A percentile compares a stretch with the other conserved stretches of the same genome.
Conservation (phyloP, 148 eudicot species). For the Rhododendron griersonianum region DNA sequence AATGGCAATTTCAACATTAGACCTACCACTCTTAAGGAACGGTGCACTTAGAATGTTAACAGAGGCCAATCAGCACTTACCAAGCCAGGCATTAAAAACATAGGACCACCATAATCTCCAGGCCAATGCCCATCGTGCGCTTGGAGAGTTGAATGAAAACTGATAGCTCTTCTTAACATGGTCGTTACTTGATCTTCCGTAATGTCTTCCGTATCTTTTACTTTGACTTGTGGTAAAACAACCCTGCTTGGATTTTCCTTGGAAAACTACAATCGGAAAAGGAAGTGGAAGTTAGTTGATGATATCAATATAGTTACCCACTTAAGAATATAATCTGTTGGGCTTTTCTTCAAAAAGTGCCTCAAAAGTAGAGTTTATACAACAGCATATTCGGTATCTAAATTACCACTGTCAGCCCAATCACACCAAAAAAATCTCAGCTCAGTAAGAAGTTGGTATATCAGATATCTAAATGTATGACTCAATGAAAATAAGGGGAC, state of each 20-base stretch:
- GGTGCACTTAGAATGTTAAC: not conserved
- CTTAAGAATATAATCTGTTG: not conserved
- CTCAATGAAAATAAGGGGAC: not conserved
- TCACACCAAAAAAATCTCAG: not conserved
- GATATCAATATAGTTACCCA: not conserved
- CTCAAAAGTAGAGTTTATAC: not conserved
- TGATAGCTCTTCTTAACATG: conserved; percentile 72
- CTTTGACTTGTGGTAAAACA: conserved; percentile 66
- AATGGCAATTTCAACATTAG: not conserved
- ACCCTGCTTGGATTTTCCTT: conserved; percentile 47
- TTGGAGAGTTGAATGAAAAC: conserved; percentile 79
- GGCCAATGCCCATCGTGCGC: conserved; percentile 98
- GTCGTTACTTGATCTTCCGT: conserved; percentile 65
- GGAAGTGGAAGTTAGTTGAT: not conserved
- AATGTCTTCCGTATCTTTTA: conserved; percentile 56
- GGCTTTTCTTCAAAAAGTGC: not conserved
- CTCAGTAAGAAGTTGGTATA: not conserved
- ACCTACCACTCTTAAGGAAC: not conserved
- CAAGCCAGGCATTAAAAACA: conserved; percentile 92
- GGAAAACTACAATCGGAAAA: conserved; percentile 43
- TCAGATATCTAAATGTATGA: not conserved
- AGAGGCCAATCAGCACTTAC: conserved; percentile 31
- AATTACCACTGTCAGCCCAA: not conserved
- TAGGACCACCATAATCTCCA: conserved; percentile 98
- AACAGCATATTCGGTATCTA: not conserved